Evolutionary conservation across 352 stramenopile species (phyloP), one percentile per base, ranked within the genome.

Genomic region (Plasmopara viticola): DNA sequence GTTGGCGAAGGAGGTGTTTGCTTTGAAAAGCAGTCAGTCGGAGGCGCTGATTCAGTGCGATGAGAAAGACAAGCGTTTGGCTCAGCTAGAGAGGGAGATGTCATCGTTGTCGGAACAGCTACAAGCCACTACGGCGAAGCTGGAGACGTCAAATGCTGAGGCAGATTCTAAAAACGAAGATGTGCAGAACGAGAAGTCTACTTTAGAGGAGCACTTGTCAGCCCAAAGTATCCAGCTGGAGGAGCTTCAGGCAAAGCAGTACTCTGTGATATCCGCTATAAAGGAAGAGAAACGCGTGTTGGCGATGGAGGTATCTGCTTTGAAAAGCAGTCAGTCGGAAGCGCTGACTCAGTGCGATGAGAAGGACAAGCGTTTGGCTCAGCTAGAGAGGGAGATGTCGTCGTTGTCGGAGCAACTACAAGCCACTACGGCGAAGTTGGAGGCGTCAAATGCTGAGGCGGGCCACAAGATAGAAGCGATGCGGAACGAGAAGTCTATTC

Each of bases 1-100:
- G 44, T 29, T 70, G 53, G 46, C 29, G 47, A 64, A 43, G n/a
- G 56, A 67, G 40, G 52, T 69, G 31, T 59, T 30, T 44, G 18
- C 10, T 34, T 10, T 64, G 42, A 58, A 65, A 50, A 59, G 50
- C 31, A 49, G 51, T 25, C 43, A 58, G 31, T 54, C 37, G 37
- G 37, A 55, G 9, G 39, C 40, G 17, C 8, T 62, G 30, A 51
- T 48, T n/a, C 48, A 49, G 30, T 54, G 48, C 49, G 51, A 9
- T n/a, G 56, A 58, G 35, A 60, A 60, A 30, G 40, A 50, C 5
- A 25, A 41, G 12, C 38, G 30, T 41, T 12, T 30, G 15, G 33
- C 17, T n/a, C 40, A 29, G 9, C 13, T 41, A 17, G n/a, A 41
- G 14, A 17, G 37, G 1, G 4, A 18, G 1, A 6, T 17, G 9